A percentile compares a stretch with the other conserved stretches of the same genome.
phyloP scores from a whole-genome alignment of 148 eudicot genomes.

The Rhododendron vialii region DNA sequence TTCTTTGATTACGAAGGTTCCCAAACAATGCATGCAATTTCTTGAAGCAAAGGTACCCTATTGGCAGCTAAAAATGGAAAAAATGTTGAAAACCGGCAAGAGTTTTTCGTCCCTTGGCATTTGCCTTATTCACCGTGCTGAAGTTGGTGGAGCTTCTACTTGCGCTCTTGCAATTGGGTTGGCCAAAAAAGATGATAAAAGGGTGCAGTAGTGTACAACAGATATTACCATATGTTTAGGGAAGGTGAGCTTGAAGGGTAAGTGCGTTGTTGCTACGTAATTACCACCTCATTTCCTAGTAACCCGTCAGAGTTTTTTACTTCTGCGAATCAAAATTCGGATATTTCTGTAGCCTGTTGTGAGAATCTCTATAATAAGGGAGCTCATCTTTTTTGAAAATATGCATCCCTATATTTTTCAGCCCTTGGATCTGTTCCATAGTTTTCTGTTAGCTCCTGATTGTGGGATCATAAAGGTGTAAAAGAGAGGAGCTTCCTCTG shows the following conservation, averaged over 20 bases:
- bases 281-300: too few relatives aligned
- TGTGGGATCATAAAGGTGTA: too few relatives aligned
- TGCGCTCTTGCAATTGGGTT: constrained; percentile 73
- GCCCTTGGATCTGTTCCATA: too few relatives aligned
- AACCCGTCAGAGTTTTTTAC: too few relatives aligned
- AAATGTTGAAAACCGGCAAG: constrained; percentile 49
- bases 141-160: constrained; percentile 84
- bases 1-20: constrained; percentile 14
- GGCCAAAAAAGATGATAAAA: constrained; percentile 92
- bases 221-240: constrained; percentile 93
- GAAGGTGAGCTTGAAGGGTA: constrained; percentile 99
- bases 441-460: too few relatives aligned
- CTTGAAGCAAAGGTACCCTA: constrained; percentile 17
- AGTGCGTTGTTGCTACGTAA: not conserved
- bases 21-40: constrained; percentile 12
- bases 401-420: too few relatives aligned
- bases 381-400: too few relatives aligned
- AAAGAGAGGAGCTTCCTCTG: too few relatives aligned
- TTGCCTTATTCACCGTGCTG: constrained; percentile 96
- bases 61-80: constrained; percentile 15
- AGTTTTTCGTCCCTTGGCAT: constrained; percentile 97
- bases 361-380: too few relatives aligned
- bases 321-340: too few relatives aligned
- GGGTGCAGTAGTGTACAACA: constrained; percentile 89
- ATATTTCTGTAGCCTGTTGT: too few relatives aligned